Evolutionary conservation across 2,329 filamentous ascomycete species (phyloP), one percentile per base, ranked within the genome.

Genomic region (Aspergillus caelatus): DNA sequence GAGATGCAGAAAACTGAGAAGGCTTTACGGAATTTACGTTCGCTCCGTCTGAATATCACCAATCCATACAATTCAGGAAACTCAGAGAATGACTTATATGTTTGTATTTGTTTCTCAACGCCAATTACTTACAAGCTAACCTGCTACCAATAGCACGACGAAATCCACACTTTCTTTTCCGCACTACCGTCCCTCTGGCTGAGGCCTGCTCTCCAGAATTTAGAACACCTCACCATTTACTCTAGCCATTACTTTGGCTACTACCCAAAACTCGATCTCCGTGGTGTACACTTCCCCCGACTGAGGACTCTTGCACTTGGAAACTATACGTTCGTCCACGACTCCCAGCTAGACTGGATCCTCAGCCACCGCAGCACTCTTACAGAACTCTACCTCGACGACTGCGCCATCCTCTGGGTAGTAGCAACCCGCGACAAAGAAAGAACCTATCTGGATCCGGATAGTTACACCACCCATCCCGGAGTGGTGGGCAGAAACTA

Each of bases 301-400:
- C 76, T 84, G 5, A 74, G 75, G 36, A 72, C 77, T 0, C 73
- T 85, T 0, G 71, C 75, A 0, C 65, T 85, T 0, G 79, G 80
- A 0, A 78, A 77, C 1, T 81, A 77, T 23, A 73, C 76, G 3
- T 82, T 85, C 55, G 74, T 75, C 5, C 75, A 83, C 39, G 76
- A 83, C 23, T 79, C 77, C 73, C 82, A 85, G 59, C 67, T 83
- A 0, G 78, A 36, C 11, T 85, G 82, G 82, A 77, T 85, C 4
- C 62, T 79, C 0, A 75, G 75, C 0, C 72, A 84, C 4, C 73
- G 68, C 5, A 14, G 62, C 0, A 81, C 80, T 0, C 71, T 85
- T 0, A 65, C 77, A 16, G 75, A 80, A 46, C 67, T 85, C 0
- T 76, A 80, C 14, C 71, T 85, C 0, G 81, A 83, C 48, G 72